These are phyloP conservation scores for Microbotryum saponariae DNA, from an alignment of 1,284 basidiomycete species.

Conservation along the genomic window DNA sequence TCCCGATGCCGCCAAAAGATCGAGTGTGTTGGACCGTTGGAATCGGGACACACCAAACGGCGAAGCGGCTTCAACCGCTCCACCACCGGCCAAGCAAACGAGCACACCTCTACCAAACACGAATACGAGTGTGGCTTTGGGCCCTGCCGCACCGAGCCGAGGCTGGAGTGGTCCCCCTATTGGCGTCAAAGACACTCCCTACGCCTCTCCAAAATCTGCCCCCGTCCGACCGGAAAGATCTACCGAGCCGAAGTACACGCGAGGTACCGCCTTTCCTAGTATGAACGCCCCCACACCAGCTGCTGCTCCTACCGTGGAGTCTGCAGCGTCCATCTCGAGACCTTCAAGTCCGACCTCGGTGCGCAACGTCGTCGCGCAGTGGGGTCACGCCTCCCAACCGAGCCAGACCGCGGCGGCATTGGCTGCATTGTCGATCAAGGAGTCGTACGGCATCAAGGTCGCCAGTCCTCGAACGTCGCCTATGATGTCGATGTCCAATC, in stretches of 20 bases:
- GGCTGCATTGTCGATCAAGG: slow-evolving; percentile 14
- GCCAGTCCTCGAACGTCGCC: no score
- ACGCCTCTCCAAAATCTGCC: not conserved
- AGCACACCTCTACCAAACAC: not conserved
- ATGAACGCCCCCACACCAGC: slow-evolving; percentile 1
- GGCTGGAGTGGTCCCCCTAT: slow-evolving; percentile 15
- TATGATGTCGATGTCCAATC: no score
- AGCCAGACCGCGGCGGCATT: not conserved
- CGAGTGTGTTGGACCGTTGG: slow-evolving; percentile 27
- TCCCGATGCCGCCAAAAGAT: slow-evolving; percentile 3
- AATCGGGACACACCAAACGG: slow-evolving; percentile 15
- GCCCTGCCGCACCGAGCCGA: not conserved
- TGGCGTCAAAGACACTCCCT: slow-evolving; percentile 1
- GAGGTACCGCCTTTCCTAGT: slow-evolving; percentile 25
- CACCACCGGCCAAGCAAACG: not conserved
- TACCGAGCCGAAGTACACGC: slow-evolving; percentile 5
- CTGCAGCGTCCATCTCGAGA: not conserved
- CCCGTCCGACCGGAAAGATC: not conserved
- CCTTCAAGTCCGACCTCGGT: not conserved
- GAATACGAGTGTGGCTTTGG: not conserved
- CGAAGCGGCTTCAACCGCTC: not conserved
- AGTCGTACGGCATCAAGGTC: slow-evolving; percentile 21
- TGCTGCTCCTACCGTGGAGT: not conserved
- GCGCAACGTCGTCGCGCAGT: not conserved
- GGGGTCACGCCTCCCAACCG: not conserved